Base-by-base conservation (phyloP, 768 basidiomycete genomes). In the Roridomyces roridus region DNA sequence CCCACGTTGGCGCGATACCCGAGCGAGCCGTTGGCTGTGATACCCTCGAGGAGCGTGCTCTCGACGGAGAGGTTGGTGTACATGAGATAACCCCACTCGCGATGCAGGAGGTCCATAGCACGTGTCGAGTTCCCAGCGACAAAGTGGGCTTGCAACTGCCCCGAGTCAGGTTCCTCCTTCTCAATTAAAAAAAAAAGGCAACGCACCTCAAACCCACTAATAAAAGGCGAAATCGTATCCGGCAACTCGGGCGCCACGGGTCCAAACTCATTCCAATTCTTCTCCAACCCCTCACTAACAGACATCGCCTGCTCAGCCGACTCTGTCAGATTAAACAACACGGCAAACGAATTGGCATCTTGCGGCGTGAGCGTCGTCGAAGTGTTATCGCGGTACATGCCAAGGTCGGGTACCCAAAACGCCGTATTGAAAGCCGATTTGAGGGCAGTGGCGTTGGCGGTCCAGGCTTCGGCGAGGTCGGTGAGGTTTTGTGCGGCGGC, bases 11-110 rank as follows among this genome's bases (percentile, higher is more conserved):
- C 77, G 18, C 85, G 82, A 60, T 85, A 85, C 24, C 83, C 81
- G 7, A 86, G 68, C 11, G 84, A 85, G 0, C 85, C 85, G 51
- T 86, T 85, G 0, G 76, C 77, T 0, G 84, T 84, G 60, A 81
- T 82, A 4, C 85, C 85, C 67, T 86, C 85, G 3, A 86, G 72
- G 1, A 86, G 72, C 0, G 84, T 84, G 36, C 81, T 83, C 55
- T 85, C 78, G 0, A 85, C 84, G 6, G 79, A 81, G 31, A 83
- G 69, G 46, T 80, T 75, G 12, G 83, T 85, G 65, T 78, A 78
- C 3, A 86, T 70, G 70, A 85, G 85, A 68, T 83, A 86, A 3
- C 84, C 85, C 85, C 84, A 86, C 29, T 81, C 81, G 15, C 82
- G 68, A 11, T 75, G 72, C 12, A 85, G 70, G 2, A 86, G 72